Conservation (phyloP, 306 rosid genomes). For the Trifolium subterraneum region DNA sequence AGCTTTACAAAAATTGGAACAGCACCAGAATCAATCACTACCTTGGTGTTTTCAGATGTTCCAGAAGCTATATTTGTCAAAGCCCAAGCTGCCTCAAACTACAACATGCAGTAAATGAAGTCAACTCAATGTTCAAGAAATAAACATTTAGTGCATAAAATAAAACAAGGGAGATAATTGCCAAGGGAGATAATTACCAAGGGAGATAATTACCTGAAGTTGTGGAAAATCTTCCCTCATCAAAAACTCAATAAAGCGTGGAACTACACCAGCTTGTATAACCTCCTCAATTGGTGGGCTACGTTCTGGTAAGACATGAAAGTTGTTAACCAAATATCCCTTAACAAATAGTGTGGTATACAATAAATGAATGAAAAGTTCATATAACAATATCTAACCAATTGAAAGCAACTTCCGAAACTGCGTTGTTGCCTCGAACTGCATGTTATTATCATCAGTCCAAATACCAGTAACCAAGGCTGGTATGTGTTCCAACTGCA, state of each 20-base stretch:
- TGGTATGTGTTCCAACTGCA: slow-evolving; percentile 95
- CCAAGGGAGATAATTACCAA: too few species aligned
- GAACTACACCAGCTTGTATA: slow-evolving; percentile 88
- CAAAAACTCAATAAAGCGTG: slow-evolving; percentile 87
- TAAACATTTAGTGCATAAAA: neutral
- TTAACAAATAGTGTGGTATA: neutral
- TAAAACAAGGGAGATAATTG: slow-evolving; percentile 27
- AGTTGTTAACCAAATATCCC: slow-evolving; percentile 2
- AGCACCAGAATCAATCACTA: slow-evolving; percentile 88
- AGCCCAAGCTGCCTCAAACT: slow-evolving; percentile 99
- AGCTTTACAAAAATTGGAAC: slow-evolving; percentile 88
- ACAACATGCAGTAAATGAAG: slow-evolving; percentile 39
- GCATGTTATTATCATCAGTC: slow-evolving; percentile 71
- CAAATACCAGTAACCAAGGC: slow-evolving; percentile 90
- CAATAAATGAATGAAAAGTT: neutral
- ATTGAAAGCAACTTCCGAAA: slow-evolving; percentile 95
- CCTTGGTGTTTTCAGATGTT: slow-evolving; percentile 90
- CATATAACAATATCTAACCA: slow-evolving; percentile 57
- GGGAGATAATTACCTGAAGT: slow-evolving; percentile 65
- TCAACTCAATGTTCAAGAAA: neutral
- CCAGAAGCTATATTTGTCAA: slow-evolving; percentile 93
- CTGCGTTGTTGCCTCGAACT: slow-evolving; percentile 94
- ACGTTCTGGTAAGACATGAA: slow-evolving; percentile 57
- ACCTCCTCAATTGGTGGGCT: slow-evolving; percentile 97
- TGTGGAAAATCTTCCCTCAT: slow-evolving; percentile 85